Evolutionary conservation across 208 protist genomes (phyloP).

Genomic region (Phytomonas serpens): DNA sequence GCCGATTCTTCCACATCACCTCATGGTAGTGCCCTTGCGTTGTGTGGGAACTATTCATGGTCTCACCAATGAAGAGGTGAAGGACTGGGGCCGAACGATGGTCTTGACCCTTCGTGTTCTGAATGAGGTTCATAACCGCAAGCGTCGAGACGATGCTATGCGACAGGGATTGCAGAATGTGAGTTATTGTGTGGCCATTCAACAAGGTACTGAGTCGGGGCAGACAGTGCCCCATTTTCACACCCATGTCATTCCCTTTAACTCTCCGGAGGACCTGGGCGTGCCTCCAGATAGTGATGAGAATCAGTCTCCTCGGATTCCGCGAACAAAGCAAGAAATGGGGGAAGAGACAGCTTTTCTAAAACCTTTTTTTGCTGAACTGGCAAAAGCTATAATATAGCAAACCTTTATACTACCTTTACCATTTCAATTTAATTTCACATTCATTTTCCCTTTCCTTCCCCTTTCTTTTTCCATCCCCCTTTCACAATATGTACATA

Average conservation of each 20-base stretch:
- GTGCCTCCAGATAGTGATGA: constrained; percentile 64
- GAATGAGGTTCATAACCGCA: constrained; percentile 15
- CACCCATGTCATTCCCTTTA: constrained; percentile 79
- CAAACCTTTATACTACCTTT: constrained; percentile 6
- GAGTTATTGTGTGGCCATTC: constrained; percentile 70
- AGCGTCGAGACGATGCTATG: not conserved
- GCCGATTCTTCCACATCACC: constrained; percentile 67
- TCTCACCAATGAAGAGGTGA: constrained; percentile 54
- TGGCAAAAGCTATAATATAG: constrained; percentile 11
- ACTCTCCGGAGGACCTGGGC: constrained; percentile 48
- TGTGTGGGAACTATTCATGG: constrained; percentile 60
- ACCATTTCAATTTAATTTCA: constrained; percentile 6
- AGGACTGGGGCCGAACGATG: constrained; percentile 65
- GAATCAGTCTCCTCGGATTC: constrained; percentile 35
- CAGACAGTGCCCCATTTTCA: constrained; percentile 82
- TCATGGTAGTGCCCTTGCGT: constrained; percentile 80
- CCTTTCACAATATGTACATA: constrained; percentile 2
- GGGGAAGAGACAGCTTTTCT: constrained; percentile 39
- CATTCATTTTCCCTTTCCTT: constrained; percentile 14
- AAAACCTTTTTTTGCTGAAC: constrained; percentile 26
- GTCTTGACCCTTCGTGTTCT: constrained; percentile 56
- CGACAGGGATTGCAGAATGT: not conserved
- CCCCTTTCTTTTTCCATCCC: constrained; percentile 7
- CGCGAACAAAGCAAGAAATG: constrained; percentile 48
- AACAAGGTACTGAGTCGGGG: constrained; percentile 60